Conservation (phyloP, 495 filamentous ascomycete species). For the Penicillium canariense region DNA sequence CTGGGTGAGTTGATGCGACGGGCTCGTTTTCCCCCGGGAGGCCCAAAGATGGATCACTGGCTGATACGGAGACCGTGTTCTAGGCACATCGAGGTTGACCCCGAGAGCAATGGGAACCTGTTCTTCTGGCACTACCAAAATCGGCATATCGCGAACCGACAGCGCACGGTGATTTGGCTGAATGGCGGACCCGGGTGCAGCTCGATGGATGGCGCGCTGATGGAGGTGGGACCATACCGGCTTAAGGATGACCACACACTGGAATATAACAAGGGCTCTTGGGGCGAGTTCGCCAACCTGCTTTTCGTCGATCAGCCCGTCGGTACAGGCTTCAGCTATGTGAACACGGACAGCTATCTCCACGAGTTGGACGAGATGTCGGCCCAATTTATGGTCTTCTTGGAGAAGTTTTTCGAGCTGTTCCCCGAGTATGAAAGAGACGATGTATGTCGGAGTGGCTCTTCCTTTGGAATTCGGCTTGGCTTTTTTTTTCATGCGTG, state of each 20-base stretch:
- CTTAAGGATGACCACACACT: slow-evolving; percentile 73
- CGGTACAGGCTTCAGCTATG: slow-evolving; percentile 94
- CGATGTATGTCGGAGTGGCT: slow-evolving; percentile 76
- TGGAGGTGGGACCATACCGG: slow-evolving; percentile 95
- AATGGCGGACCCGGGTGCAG: slow-evolving; percentile 97
- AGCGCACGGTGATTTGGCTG: slow-evolving; percentile 93
- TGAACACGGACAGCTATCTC: slow-evolving; percentile 79
- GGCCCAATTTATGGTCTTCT: slow-evolving; percentile 77
- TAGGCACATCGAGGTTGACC: slow-evolving; percentile 88
- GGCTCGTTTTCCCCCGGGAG: not conserved
- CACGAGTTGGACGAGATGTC: slow-evolving; percentile 88
- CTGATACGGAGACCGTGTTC: slow-evolving; percentile 27
- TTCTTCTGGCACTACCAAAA: slow-evolving; percentile 99
- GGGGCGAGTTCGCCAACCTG: slow-evolving; percentile 96
- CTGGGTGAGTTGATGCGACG: slow-evolving; percentile 64
- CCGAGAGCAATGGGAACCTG: slow-evolving; percentile 80
- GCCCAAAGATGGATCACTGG: not conserved
- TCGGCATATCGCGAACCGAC: slow-evolving; percentile 86
- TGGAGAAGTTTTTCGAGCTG: slow-evolving; percentile 84
- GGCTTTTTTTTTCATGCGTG: slow-evolving; percentile 1
- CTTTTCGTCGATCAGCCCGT: slow-evolving; percentile 97
- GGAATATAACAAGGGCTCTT: slow-evolving; percentile 82
- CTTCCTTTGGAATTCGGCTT: not conserved
- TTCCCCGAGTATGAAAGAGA: slow-evolving; percentile 93
- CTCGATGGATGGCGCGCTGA: slow-evolving; percentile 93